Evolutionary conservation across 1,139 yeast genomes (phyloP), one percentile per base, ranked within the genome.

Genomic region (Candida gigantensis): DNA sequence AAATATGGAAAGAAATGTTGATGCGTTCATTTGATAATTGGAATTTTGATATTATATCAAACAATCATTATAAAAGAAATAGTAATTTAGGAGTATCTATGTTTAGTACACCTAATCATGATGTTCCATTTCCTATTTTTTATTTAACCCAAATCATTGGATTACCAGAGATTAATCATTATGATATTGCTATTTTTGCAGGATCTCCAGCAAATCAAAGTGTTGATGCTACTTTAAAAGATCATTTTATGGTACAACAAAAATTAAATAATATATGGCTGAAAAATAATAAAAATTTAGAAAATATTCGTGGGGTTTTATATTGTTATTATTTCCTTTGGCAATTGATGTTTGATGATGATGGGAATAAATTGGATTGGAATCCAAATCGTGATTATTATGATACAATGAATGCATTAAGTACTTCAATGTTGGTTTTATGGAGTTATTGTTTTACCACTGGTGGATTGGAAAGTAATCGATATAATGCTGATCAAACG

Each of bases 151-250:
- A 84, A 53, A 77, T 87, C 14, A 76, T 81, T 23, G 77, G 87
- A 51, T 68, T 69, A 49, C 51, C 71, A 1, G 75, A 85, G 34
- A 72, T 84, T 23, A 79, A 84, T 40, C 88, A 85, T 45, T 81
- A 84, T 56, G 95, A 87, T 56, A 76, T 84, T 39, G 85, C 84
- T 37, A 81, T 84, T 6, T 82, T 70, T 55, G 84, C 90, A 5
- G 96, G 96, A 1, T 84, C 89, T 2, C 92, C 94, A 0, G 79
- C 84, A 52, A 74, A 88, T 47, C 83, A 85, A 80, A 86, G 85
- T 55, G 94, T 85, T 19, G 72, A 70, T 36, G 84, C 88, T 2
- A 73, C 78, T 6, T 57, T 65, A 14, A 65, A 69, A 38, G 92
- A 76, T 52, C 72, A 74, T 47, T 64, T 62, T 42, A 65, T 71